Evolutionary conservation across 257 asterid species (phyloP).

Genomic region (Nicotiana knightiana): DNA sequence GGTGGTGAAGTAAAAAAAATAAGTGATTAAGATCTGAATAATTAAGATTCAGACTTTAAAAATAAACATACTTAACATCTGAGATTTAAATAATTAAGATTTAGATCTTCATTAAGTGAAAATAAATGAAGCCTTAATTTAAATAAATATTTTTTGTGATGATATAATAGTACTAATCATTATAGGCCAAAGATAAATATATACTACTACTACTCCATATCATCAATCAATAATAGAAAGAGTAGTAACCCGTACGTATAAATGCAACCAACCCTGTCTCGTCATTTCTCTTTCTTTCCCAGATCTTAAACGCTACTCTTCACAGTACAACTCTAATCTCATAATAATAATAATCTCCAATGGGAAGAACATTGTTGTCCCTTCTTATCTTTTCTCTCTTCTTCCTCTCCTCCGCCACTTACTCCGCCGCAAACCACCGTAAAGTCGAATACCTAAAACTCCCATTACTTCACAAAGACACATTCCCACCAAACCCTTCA

Average conservation of each 20-base stretch:
- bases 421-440: neutral
- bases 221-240: neutral
- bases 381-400: constrained; percentile 21
- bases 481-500: constrained; percentile 46
- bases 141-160: neutral
- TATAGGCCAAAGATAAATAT: neutral
- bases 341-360: neutral
- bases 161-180: too few relatives aligned
- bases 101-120: too few relatives aligned
- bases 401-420: constrained; percentile 15
- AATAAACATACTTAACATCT: too few relatives aligned
- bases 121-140: too few relatives aligned
- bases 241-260: constrained; percentile 4
- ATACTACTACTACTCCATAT: neutral
- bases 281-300: constrained; percentile 5
- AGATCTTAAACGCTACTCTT: neutral
- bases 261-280: neutral
- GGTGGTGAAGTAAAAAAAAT: too few relatives aligned
- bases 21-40: too few relatives aligned
- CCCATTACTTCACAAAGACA: constrained; percentile 51
- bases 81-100: too few relatives aligned
- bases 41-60: too few relatives aligned
- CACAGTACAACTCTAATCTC: neutral
- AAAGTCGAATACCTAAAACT: constrained; percentile 41
- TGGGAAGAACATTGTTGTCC: neutral